phyloP scores from a whole-genome alignment of 1,284 basidiomycete species.

The Butyriboletus pseudospeciosus region DNA sequence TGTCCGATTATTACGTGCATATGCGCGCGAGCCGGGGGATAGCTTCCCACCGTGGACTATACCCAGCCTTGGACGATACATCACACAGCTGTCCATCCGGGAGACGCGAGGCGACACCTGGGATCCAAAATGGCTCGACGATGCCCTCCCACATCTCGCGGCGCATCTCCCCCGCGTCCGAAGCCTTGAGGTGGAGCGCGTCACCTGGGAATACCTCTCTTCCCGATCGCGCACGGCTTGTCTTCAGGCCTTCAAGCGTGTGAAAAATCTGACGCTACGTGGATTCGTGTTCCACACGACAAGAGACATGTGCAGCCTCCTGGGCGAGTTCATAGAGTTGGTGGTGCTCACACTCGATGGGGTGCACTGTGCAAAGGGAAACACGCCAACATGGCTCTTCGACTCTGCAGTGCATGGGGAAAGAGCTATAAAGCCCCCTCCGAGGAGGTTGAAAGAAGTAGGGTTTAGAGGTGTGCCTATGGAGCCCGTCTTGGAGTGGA shows the following conservation, averaged over 20 bases:
- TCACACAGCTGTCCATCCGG: conserved; percentile 25
- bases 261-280: conserved; percentile 21
- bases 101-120: conserved; percentile 32
- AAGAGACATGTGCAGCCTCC: conserved; percentile 27
- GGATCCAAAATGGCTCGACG: conserved; percentile 34
- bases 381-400: conserved; percentile 9
- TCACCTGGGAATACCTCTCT: conserved; percentile 34
- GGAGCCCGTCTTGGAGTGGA: conserved; percentile 29
- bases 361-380: conserved; percentile 25
- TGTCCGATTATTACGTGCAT: conserved; percentile 17
- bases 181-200: conserved; percentile 27
- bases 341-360: conserved; percentile 30
- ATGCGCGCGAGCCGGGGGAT: conserved; percentile 1
- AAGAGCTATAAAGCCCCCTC: conserved; percentile 15
- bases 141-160: conserved; percentile 24
- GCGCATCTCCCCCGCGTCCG: conserved; percentile 18
- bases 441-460: conserved; percentile 23
- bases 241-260: conserved; percentile 23
- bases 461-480: conserved; percentile 23
- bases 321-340: conserved; percentile 26
- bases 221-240: conserved; percentile 26
- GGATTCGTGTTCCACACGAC: conserved; percentile 27
- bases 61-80: conserved; percentile 23
- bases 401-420: conserved; percentile 3
- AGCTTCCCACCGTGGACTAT: conserved; percentile 7